Evolutionary conservation across 805 yeast genomes (phyloP).

Genomic region (Kazachstania taianensis): DNA sequence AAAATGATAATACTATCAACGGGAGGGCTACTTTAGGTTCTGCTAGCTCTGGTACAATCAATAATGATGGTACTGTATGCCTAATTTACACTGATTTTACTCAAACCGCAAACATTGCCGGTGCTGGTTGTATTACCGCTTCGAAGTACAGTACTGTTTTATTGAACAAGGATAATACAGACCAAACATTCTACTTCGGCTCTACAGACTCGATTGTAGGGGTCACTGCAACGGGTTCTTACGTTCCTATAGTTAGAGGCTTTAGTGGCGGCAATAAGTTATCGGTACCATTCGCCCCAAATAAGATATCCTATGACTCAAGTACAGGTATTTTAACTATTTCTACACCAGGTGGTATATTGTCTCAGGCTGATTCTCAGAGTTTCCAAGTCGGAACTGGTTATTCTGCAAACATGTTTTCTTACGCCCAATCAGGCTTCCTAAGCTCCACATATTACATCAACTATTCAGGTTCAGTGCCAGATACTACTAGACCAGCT

Average conservation of each 20-base stretch:
- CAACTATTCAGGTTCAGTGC: background rate
- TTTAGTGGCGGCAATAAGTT: background rate
- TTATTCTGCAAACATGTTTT: too few species aligned
- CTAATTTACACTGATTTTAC: background rate
- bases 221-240: background rate
- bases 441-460: too few species aligned
- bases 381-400: too few species aligned
- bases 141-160: background rate
- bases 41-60: background rate
- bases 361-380: too few species aligned
- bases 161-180: background rate
- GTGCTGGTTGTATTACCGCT: background rate
- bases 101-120: background rate
- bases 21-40: too few species aligned
- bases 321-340: background rate
- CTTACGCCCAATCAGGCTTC: too few species aligned
- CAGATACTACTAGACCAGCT: background rate
- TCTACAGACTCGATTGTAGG: background rate
- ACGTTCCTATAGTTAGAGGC: background rate
- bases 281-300: background rate
- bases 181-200: background rate
- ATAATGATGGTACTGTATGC: constrained; percentile 1
- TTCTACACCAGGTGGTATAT: too few species aligned
- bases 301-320: background rate
- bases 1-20: too few species aligned